Evolutionary conservation across 352 stramenopile genomes (phyloP).

Genomic region (Pythium sp.): DNA sequence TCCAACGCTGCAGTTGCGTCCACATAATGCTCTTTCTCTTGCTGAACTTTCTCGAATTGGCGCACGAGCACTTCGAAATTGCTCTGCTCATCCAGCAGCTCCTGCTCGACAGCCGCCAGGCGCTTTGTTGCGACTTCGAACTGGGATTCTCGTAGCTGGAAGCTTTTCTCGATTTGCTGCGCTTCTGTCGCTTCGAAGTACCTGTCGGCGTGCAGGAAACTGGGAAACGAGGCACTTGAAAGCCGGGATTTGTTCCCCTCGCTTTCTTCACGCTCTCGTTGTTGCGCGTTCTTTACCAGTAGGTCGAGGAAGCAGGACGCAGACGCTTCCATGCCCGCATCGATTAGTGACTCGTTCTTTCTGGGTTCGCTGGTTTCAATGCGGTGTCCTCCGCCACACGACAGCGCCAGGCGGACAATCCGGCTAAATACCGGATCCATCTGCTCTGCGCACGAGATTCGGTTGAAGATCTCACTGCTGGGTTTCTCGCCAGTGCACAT

Average conservation of each 20-base stretch:
- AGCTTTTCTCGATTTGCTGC: slow-evolving; percentile 24
- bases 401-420: slow-evolving; percentile 31
- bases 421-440: slow-evolving; percentile 43
- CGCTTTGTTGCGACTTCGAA: slow-evolving; percentile 45
- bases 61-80: slow-evolving; percentile 66
- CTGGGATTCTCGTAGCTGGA: slow-evolving; percentile 27
- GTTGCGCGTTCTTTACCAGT: slow-evolving; percentile 25
- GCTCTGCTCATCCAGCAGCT: slow-evolving; percentile 65
- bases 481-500: slow-evolving; percentile 59
- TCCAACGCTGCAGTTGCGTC: not conserved
- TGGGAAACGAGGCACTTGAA: slow-evolving; percentile 26
- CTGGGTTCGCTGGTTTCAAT: not conserved
- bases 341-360: slow-evolving; percentile 3
- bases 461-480: slow-evolving; percentile 52
- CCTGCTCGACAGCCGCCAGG: slow-evolving; percentile 54
- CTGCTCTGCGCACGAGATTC: slow-evolving; percentile 38
- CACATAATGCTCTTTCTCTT: slow-evolving; percentile 20
- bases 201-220: slow-evolving; percentile 53
- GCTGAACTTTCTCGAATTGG: slow-evolving; percentile 50
- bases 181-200: slow-evolving; percentile 33
- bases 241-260: not conserved
- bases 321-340: slow-evolving; percentile 5
- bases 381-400: slow-evolving; percentile 2
- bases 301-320: slow-evolving; percentile 23
- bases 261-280: slow-evolving; percentile 10